Evolutionary conservation across 192 early-diverging fungal species (phyloP).

Genomic region (Dissophora ornata): DNA sequence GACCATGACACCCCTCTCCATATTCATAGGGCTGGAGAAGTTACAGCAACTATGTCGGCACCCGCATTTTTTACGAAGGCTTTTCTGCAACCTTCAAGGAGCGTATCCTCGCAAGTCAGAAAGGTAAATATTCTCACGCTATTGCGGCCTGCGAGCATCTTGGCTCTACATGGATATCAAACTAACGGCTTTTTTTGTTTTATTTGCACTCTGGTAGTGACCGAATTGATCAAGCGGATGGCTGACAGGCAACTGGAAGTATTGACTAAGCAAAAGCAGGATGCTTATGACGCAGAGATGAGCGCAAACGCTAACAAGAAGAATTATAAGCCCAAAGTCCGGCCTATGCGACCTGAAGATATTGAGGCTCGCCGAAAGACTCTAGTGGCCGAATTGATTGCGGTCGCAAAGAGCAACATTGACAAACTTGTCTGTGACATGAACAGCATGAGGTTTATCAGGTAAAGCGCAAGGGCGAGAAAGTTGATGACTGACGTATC

Average conservation of each 20-base stretch:
- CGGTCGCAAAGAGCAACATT: constrained; percentile 65
- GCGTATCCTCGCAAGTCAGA: constrained; percentile 62
- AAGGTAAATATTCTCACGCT: constrained; percentile 56
- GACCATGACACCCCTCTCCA: too few species aligned
- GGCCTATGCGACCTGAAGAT: constrained; percentile 44
- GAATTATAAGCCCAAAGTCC: constrained; percentile 46
- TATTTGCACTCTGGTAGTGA: constrained; percentile 10
- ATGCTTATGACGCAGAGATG: constrained; percentile 55
- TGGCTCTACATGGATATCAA: too few species aligned
- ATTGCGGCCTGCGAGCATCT: too few species aligned
- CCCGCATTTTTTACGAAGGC: constrained; percentile 73
- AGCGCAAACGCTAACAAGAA: constrained; percentile 51
- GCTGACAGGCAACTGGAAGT: constrained; percentile 45
- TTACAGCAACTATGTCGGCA: constrained; percentile 81
- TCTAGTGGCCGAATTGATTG: constrained; percentile 58
- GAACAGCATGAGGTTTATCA: constrained; percentile 69
- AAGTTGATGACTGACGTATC: too few species aligned
- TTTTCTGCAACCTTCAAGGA: constrained; percentile 74
- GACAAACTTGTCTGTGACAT: constrained; percentile 72
- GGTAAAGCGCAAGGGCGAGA: constrained; percentile 65
- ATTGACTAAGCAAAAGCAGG: constrained; percentile 40
- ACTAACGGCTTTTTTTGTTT: neutral
- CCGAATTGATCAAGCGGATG: constrained; percentile 28
- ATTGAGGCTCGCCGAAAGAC: constrained; percentile 52
- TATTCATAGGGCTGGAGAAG: constrained; percentile 78